Evolutionary conservation across 2,329 filamentous ascomycete genomes (phyloP), one percentile per base, ranked within the genome.

Genomic region (Stagonosporopsis chrysanthemi): DNA sequence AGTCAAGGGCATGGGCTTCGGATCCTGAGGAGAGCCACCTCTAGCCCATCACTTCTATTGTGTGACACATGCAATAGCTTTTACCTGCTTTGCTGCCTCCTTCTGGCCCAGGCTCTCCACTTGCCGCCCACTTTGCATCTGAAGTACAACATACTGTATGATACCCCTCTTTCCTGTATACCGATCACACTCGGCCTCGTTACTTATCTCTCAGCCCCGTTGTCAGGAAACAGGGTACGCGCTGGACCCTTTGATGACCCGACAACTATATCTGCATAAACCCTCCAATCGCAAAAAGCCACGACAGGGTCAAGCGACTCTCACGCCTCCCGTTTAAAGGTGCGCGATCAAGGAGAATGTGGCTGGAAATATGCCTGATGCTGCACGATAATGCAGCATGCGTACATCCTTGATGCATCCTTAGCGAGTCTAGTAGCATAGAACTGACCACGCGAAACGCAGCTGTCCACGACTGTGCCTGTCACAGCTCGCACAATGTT

Each of bases 1-100:
- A 72, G 88, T 96, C 52, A 92, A 88, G 76, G 88, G 90, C 36
- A 81, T 97, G 70, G 91, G 91, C 28, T 67, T 69, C 36, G 65
- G 62, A 43, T 49, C 62, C 8, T 69, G 56, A 67, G 53, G 48
- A 40, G 22, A 33, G 47, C 39, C 47, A 38, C 33, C 28, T 15
- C 35, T 26, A 35, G 26, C 22, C 17, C 19, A 4, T 44, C 19
- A 7, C 11, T 23, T 19, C 12, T 11, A 23, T 14, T n/a, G 36
- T 22, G 31, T 11, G 42, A 22, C 24, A 9, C 11, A 23, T 33
- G 43, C 19, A n/a, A 24, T 28, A 31, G 24, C 39, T 12, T 38
- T 39, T 26, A 9, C 23, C n/a, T 31, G 17, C 24, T 39, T 49
- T 14, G 31, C 31, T 38, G n/a, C 12, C 31, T 42, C 39, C n/a